Conservation (phyloP, 2,329 filamentous ascomycete species). For the Penicillium sumatraense region DNA sequence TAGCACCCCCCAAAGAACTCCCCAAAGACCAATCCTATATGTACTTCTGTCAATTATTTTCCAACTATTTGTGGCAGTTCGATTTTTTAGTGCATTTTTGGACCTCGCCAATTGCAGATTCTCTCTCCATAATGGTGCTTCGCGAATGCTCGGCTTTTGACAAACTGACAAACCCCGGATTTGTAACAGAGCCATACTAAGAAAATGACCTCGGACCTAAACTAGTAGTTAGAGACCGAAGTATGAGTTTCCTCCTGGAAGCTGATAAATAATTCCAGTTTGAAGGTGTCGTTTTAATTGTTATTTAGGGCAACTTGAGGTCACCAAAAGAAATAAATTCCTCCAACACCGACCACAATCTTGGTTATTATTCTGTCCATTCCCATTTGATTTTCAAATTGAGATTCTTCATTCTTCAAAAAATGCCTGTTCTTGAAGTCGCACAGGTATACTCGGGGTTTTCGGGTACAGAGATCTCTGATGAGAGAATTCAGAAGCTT, state of each 20-base stretch:
- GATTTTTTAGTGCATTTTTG: no score
- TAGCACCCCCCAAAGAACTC: no score
- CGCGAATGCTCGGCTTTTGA: not conserved
- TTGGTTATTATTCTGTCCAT: no score
- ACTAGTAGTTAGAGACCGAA: not conserved
- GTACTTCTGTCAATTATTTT: no score
- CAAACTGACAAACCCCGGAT: not conserved
- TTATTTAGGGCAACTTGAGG: not conserved
- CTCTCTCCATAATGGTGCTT: not conserved
- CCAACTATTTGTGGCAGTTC: no score
- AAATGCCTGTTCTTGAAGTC: not conserved
- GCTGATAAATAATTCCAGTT: not conserved
- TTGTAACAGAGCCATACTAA: not conserved
- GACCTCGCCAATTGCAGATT: not conserved
- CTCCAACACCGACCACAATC: no score
- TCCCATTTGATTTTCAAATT: not conserved
- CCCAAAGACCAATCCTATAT: no score
- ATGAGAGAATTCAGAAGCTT: not conserved
- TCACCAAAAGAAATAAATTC: not conserved
- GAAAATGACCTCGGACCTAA: not conserved
- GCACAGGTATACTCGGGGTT: no score
- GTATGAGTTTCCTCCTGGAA: not conserved
- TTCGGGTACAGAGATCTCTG: no score
- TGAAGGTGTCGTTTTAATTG: not conserved
- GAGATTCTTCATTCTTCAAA: not conserved